Base-by-base conservation (phyloP, 2,329 filamentous ascomycete species). In the Penicillium paneum region DNA sequence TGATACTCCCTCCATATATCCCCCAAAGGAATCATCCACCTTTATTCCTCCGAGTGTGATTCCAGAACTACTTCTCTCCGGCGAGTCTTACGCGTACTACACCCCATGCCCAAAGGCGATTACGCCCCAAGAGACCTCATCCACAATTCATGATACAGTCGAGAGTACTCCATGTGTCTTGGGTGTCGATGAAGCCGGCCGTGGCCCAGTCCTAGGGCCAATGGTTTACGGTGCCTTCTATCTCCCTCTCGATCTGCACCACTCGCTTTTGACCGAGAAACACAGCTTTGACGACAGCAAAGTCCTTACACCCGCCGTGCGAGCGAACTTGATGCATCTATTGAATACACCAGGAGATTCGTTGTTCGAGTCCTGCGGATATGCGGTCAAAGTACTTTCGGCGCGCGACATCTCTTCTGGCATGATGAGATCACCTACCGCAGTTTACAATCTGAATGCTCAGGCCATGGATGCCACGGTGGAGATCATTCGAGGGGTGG, bases 281-380 rank as follows among this genome's bases (percentile, higher is more conserved):
- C 88, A 96, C 77, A 89, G 87, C 78, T 97, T 97, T 76, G 89
- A 97, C 79, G 93, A 97, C 79, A 95, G 89, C 71, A 97, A 97
- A 77, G 90, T 91, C 5, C 84, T 97, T 36, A 95, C 89, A 0
- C 84, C 92, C 0, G 77, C 80, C n/a, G 84, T 93, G 35, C 90
- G 93, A 60, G 87, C 89, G 13, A 74, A 80, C 8, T 83, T 97
- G 31, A 86, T 87, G 83, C 76, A 79, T 55, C 80, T 81, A 3
- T 83, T 97, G 42, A 96, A 91, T 78, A 88, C 84, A 0, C 71
- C 82, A 0, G 78, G 71, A 15, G 78, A 82, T 8, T 79, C 84
- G 52, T 78, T 89, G 2, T 78, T 81, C 66, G 69, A 77, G 17
- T 79, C 81, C 4, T 94, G 89, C 69, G 94, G 93, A 28, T 97